Conservation (phyloP, 2,329 filamentous ascomycete genomes). For the Sporothrix globosa region DNA sequence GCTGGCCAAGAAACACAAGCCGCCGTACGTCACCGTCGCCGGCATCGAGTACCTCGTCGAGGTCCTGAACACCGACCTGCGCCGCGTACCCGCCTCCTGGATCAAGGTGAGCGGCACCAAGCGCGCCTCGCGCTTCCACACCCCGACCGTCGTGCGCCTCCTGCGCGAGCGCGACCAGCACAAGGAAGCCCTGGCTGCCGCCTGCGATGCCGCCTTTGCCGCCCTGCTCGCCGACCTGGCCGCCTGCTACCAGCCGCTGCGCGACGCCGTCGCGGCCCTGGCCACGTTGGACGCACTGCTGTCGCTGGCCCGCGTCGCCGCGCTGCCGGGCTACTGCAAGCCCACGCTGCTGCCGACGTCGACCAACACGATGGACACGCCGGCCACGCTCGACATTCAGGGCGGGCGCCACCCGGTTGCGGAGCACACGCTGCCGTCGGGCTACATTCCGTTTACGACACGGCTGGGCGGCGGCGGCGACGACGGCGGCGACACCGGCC, state of each 20-base stretch:
- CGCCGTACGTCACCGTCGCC: constrained; percentile 75
- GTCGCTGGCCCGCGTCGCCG: constrained; percentile 81
- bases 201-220: constrained; percentile 82
- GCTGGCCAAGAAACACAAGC: constrained; percentile 69
- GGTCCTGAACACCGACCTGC: constrained; percentile 79
- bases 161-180: constrained; percentile 90
- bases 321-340: constrained; percentile 83
- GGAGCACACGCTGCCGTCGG: constrained; percentile 80
- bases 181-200: constrained; percentile 88
- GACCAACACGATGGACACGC: constrained; percentile 46
- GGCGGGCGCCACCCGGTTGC: constrained; percentile 93
- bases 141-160: constrained; percentile 82
- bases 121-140: constrained; percentile 88
- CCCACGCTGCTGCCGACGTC: constrained; percentile 65
- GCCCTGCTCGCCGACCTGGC: constrained; percentile 73
- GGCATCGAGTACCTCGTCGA: constrained; percentile 96
- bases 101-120: constrained; percentile 94
- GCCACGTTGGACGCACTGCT: constrained; percentile 88
- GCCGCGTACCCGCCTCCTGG: constrained; percentile 91
- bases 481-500: neutral
- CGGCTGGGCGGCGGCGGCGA: constrained; percentile 64
- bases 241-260: constrained; percentile 82
- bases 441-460: constrained; percentile 90
- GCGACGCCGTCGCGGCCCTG: constrained; percentile 84
- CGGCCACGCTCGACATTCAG: constrained; percentile 66